Evolutionary conservation across 306 rosid genomes (phyloP).

Genomic region (Quercus robur): DNA sequence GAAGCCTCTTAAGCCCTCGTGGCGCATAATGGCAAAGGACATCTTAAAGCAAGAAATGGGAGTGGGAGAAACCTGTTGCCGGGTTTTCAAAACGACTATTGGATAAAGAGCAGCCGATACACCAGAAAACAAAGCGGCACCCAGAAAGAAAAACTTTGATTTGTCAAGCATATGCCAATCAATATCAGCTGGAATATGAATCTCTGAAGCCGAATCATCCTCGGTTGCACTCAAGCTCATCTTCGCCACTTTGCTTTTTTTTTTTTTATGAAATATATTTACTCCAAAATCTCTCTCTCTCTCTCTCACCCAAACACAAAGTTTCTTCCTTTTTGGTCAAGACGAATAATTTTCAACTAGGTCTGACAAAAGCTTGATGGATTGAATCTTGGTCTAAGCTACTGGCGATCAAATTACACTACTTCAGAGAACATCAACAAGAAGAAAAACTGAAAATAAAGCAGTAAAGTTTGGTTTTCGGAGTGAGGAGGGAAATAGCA

Average conservation of each 20-base stretch:
- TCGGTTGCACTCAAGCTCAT: slow-evolving; percentile 74
- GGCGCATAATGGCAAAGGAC: slow-evolving; percentile 62
- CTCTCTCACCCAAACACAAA: not conserved
- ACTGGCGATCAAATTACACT: too few relatives aligned
- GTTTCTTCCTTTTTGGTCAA: not conserved
- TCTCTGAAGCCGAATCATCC: slow-evolving; percentile 72
- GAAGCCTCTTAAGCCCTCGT: slow-evolving; percentile 82
- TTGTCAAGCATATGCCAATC: slow-evolving; percentile 99
- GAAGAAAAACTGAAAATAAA: not conserved
- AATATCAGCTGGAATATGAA: slow-evolving; percentile 77
- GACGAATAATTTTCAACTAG: too few relatives aligned
- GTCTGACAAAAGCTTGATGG: too few relatives aligned
- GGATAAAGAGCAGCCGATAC: slow-evolving; percentile 83
- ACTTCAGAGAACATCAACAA: too few relatives aligned
- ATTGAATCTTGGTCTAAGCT: too few relatives aligned
- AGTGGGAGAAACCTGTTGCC: slow-evolving; percentile 73
- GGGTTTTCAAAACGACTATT: slow-evolving; percentile 75
- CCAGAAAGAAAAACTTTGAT: slow-evolving; percentile 84
- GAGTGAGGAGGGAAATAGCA: too few relatives aligned
- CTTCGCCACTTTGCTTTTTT: slow-evolving; percentile 51
- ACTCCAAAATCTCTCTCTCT: slow-evolving; percentile 2
- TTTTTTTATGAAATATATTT: not conserved
- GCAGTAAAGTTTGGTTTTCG: not conserved
- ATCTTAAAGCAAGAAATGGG: slow-evolving; percentile 59
- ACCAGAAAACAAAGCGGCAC: slow-evolving; percentile 93